These are phyloP conservation scores for Metschnikowia gruessii DNA, from an alignment of 805 yeast species.

Conservation along the genomic window DNA sequence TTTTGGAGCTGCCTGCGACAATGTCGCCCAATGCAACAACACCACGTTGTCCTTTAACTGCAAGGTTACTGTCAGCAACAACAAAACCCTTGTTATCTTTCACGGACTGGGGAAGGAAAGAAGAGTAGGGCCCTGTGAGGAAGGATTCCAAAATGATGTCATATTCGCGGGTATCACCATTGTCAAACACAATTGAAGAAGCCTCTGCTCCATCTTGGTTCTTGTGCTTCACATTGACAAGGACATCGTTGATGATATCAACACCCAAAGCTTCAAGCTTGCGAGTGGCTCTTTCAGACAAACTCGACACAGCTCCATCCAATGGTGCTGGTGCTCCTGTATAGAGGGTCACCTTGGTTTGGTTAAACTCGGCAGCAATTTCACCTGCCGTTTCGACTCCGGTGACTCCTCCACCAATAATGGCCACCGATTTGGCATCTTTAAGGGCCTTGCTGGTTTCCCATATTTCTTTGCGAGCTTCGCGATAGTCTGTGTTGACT, in stretches of 20 bases:
- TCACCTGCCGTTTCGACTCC: slow-evolving; percentile 42
- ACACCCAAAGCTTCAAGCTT: slow-evolving; percentile 16
- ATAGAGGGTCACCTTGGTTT: slow-evolving; percentile 26
- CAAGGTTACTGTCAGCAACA: slow-evolving; percentile 26
- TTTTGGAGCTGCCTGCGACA: slow-evolving; percentile 20
- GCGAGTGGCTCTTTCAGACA: slow-evolving; percentile 8
- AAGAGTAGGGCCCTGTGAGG: slow-evolving; percentile 31
- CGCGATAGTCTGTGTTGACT: slow-evolving; percentile 20
- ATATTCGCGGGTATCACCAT: slow-evolving; percentile 20
- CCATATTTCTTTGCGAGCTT: slow-evolving; percentile 19
- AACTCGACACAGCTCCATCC: slow-evolving; percentile 3
- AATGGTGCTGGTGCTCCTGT: slow-evolving; percentile 16
- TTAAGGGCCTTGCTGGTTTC: slow-evolving; percentile 18
- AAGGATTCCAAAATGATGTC: slow-evolving; percentile 32
- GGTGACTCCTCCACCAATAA: slow-evolving; percentile 41
- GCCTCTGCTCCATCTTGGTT: slow-evolving; percentile 10
- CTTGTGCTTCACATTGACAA: slow-evolving; percentile 14
- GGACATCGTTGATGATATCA: slow-evolving; percentile 11
- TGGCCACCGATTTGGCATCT: slow-evolving; percentile 29
- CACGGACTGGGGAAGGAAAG: slow-evolving; percentile 25
- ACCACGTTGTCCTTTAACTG: slow-evolving; percentile 24
- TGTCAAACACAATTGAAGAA: slow-evolving; percentile 16
- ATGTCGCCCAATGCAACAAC: slow-evolving; percentile 40
- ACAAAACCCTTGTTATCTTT: slow-evolving; percentile 31
- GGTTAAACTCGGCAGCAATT: slow-evolving; percentile 22